Conservation (phyloP, 805 yeast genomes). For the Zygotorulaspora chibaensis region DNA sequence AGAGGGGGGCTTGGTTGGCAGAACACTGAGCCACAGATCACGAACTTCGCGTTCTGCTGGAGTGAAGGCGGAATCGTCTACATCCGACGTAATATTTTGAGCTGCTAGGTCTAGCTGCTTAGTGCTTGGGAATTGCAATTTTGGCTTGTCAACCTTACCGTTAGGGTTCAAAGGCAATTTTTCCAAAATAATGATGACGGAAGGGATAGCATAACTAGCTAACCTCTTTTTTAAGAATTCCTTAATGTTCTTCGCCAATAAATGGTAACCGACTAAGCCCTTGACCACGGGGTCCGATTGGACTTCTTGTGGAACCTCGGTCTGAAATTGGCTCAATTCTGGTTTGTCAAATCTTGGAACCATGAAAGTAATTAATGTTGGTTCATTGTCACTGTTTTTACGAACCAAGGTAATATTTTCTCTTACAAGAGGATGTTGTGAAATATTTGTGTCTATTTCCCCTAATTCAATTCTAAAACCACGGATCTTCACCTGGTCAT, state of each 20-base stretch:
- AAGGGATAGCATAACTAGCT: conserved; percentile 91
- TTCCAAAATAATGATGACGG: conserved; percentile 80
- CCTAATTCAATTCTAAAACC: conserved; percentile 98
- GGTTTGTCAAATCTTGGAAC: conserved; percentile 69
- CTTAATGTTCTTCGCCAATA: conserved; percentile 75
- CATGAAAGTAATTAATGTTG: conserved; percentile 82
- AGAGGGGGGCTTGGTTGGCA: conserved; percentile 81
- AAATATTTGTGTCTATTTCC: conserved; percentile 94
- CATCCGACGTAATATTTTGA: conserved; percentile 39
- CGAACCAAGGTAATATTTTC: conserved; percentile 90
- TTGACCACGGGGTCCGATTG: conserved; percentile 62
- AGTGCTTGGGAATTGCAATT: conserved; percentile 88
- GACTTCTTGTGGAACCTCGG: conserved; percentile 40
- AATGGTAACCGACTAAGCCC: conserved; percentile 72
- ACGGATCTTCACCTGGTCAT: conserved; percentile 96
- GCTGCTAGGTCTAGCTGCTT: conserved; percentile 81
- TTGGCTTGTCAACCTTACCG: conserved; percentile 97
- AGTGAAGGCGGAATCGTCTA: conserved; percentile 52
- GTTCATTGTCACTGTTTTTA: conserved; percentile 89
- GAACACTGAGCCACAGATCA: conserved; percentile 78
- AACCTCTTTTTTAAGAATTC: conserved; percentile 80
- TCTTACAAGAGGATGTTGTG: conserved; percentile 88
- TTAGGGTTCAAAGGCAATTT: conserved; percentile 93
- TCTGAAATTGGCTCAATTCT: conserved; percentile 41
- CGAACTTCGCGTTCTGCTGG: conserved; percentile 63